These are phyloP conservation scores for Leishmania aethiopica DNA, from an alignment of 208 protist genomes.

Conservation along the genomic window DNA sequence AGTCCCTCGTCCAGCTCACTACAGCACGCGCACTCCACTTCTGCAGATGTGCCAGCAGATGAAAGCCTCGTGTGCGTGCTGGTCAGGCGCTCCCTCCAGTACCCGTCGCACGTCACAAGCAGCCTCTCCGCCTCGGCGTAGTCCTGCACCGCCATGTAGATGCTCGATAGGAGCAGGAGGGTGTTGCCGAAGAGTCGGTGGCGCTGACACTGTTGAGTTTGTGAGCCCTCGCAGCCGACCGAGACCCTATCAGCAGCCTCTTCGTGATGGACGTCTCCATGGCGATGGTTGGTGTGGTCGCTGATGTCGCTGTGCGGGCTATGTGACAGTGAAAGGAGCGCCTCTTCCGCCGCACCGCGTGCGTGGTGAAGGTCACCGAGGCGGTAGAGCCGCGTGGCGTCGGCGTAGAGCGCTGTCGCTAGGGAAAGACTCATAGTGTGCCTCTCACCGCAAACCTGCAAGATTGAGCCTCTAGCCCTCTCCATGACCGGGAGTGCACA, in stretches of 20 bases:
- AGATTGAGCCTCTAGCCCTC: neutral
- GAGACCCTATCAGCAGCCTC: neutral
- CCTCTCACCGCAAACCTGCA: neutral
- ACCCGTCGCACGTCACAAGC: constrained; percentile 54
- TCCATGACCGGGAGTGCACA: neutral
- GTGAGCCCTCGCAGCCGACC: neutral
- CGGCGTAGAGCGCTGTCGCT: constrained; percentile 28
- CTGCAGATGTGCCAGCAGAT: neutral
- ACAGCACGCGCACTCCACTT: neutral
- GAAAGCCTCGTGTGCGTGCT: neutral
- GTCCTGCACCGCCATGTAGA: constrained; percentile 45
- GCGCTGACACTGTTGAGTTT: neutral
- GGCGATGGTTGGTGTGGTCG: neutral
- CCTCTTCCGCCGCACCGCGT: constrained; percentile 35
- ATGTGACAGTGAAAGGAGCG: constrained; percentile 28
- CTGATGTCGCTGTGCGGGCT: neutral
- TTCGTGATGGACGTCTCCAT: neutral
- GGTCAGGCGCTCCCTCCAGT: constrained; percentile 49
- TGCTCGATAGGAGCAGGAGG: constrained; percentile 52
- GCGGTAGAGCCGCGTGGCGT: constrained; percentile 28
- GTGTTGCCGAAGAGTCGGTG: constrained; percentile 47
- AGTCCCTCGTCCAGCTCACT: constrained; percentile 22
- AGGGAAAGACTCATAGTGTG: constrained; percentile 11
- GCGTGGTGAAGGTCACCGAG: constrained; percentile 38
- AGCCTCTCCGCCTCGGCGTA: constrained; percentile 64